phyloP scores from a whole-genome alignment of 495 filamentous ascomycete species.

The Coniosporium apollinis region DNA sequence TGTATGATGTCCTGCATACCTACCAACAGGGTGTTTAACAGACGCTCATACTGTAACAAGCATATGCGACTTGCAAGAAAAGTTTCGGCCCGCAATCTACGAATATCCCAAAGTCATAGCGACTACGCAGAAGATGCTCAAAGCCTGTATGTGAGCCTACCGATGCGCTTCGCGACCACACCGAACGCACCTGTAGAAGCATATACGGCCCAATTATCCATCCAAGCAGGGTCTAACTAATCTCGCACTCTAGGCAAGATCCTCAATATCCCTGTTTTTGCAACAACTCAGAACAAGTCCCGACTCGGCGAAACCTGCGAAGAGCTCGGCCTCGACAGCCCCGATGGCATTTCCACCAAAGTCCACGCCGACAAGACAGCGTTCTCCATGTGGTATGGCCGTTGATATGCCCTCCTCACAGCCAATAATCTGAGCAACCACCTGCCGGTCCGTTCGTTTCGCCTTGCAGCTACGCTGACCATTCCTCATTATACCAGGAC shows the following conservation, averaged over 20 bases:
- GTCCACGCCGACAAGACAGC: slow-evolving; percentile 66
- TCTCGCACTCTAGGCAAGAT: slow-evolving; percentile 35
- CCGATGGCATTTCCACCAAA: slow-evolving; percentile 24
- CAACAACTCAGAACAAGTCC: slow-evolving; percentile 65
- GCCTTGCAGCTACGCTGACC: neutral
- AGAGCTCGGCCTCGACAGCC: slow-evolving; percentile 39
- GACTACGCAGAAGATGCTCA: slow-evolving; percentile 35
- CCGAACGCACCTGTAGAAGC: slow-evolving; percentile 32
- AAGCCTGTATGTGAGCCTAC: slow-evolving; percentile 30
- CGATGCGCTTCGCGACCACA: no score
- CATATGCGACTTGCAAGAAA: slow-evolving; percentile 92
- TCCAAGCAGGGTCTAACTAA: no score
- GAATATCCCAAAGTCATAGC: slow-evolving; percentile 58
- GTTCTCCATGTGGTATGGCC: slow-evolving; percentile 60
- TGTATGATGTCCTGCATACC: slow-evolving; percentile 13
- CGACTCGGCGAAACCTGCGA: slow-evolving; percentile 63
- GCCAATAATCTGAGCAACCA: neutral
- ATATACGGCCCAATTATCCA: slow-evolving; percentile 39
- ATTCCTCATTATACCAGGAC: slow-evolving; percentile 10
- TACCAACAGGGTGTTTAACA: neutral
- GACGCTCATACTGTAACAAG: slow-evolving; percentile 28
- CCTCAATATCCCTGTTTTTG: slow-evolving; percentile 61
- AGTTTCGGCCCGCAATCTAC: slow-evolving; percentile 66
- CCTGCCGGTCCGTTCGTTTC: neutral
- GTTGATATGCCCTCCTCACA: neutral